Evolutionary conservation across 2,329 filamentous ascomycete species (phyloP), one percentile per base, ranked within the genome.

Genomic region (Cladobotryum mycophilum): DNA sequence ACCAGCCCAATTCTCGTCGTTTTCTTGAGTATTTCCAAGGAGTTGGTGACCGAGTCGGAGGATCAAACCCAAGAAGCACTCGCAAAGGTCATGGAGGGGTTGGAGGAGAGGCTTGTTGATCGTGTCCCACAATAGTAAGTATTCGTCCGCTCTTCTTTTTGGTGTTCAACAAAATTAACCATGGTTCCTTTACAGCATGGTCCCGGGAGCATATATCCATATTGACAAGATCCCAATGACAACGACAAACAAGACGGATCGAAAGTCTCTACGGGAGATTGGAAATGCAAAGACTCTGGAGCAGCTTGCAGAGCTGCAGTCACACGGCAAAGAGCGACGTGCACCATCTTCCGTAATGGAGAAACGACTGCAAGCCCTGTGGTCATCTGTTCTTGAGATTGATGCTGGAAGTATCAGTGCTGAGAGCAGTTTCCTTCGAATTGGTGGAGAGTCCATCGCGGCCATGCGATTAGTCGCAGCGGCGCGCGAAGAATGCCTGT

Each of bases 101-200:
- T 49, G 14, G 47, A 49, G 25, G 41, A 45, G 35, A 49, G 44
- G 37, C 20, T 49, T 20, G 22, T 34, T 34, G 47, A 45, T 45
- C 35, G 47, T 18, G 40, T 49, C 11, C 47, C 47, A n/a, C 47
- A 49, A 9, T 49, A 49, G 47, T 49, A 40, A 49, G 47, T 45
- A 25, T 40, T 15, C 18, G n/a, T n/a, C n/a, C n/a, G n/a, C n/a
- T n/a, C n/a, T n/a, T n/a, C n/a, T n/a, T n/a, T n/a, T n/a, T n/a
- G n/a, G n/a, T n/a, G n/a, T n/a, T n/a, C n/a, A n/a, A n/a, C 20
- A 20, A 20, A 20, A 20, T 5, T 20, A 20, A 20, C 20, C 20
- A 20, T 5, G 20, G 20, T 20, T 20, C 5, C 30, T 34, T 20
- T 22, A 38, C 38, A 49, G 47, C n/a, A 49, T 49, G 47, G 47